Evolutionary conservation across 768 basidiomycete species (phyloP).

Genomic region (Auriscalpium microsporum): DNA sequence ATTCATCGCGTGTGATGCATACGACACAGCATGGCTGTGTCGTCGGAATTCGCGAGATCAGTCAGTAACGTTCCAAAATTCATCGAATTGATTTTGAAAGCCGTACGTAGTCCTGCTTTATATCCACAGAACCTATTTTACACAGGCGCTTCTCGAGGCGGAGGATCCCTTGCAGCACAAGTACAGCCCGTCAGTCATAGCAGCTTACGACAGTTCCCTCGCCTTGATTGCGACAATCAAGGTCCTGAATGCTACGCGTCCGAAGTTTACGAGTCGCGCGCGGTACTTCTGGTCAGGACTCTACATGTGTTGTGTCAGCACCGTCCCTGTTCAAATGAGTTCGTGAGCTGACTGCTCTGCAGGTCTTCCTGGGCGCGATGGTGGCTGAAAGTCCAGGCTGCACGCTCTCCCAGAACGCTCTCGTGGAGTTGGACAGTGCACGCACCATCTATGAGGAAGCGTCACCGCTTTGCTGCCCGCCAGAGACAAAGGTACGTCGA

Average conservation of each 20-base stretch:
- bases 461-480: constrained; percentile 29
- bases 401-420: constrained; percentile 31
- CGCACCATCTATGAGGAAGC: constrained; percentile 36
- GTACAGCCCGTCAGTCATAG: constrained; percentile 38
- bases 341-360: neutral
- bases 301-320: constrained; percentile 38
- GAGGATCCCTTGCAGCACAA: constrained; percentile 34
- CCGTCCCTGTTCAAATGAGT: neutral
- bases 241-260: constrained; percentile 30
- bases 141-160: constrained; percentile 34
- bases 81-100: constrained; percentile 5
- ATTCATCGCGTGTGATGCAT: constrained; percentile 33
- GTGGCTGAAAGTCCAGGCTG: constrained; percentile 40
- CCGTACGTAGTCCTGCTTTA: constrained; percentile 17
- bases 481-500: neutral
- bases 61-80: constrained; percentile 25
- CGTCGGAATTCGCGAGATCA: constrained; percentile 34
- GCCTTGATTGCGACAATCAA: constrained; percentile 33
- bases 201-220: constrained; percentile 36
- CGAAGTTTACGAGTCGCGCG: constrained; percentile 22
- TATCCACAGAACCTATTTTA: constrained; percentile 40
- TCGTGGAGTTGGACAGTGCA: constrained; percentile 31
- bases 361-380: constrained; percentile 40
- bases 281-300: constrained; percentile 48
- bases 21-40: constrained; percentile 38